Conservation (phyloP, 1,284 basidiomycete species). For the Ganoderma lingzhi region DNA sequence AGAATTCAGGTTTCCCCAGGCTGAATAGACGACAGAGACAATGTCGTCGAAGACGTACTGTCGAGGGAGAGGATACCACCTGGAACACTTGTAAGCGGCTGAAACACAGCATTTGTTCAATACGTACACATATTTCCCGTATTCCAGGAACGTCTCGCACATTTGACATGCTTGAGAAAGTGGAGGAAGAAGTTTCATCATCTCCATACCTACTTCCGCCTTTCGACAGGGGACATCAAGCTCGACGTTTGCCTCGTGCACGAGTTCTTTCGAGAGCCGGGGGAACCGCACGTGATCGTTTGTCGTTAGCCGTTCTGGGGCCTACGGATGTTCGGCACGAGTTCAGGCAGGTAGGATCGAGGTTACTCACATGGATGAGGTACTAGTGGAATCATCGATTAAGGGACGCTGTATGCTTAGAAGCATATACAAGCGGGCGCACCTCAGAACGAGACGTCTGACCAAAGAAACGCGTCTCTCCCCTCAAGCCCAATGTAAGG, state of each 20-base stretch:
- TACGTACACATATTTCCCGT: conserved; percentile 56
- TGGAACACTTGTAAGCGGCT: conserved; percentile 15
- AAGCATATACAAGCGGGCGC: conserved; percentile 29
- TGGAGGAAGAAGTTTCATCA: conserved; percentile 55
- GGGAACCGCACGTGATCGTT: conserved; percentile 26
- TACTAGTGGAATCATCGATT: conserved; percentile 46
- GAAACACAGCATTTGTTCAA: conserved; percentile 25
- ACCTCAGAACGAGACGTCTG: conserved; percentile 73
- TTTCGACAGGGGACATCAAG: conserved; percentile 43
- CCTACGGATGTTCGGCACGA: conserved; percentile 18
- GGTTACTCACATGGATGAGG: conserved; percentile 54
- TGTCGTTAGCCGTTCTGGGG: conserved; percentile 29
- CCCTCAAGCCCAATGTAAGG: conserved; percentile 60
- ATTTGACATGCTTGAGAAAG: conserved; percentile 61
- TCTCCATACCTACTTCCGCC: conserved; percentile 46
- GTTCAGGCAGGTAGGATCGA: too few relatives aligned
- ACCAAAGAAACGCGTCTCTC: conserved; percentile 65
- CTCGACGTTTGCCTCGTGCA: conserved; percentile 40
- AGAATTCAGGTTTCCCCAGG: conserved; percentile 39
- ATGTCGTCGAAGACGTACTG: conserved; percentile 58
- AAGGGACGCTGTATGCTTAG: not conserved
- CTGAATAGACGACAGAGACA: conserved; percentile 53
- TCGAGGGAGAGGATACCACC: conserved; percentile 41
- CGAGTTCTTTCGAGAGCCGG: conserved; percentile 34
- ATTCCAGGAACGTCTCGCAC: conserved; percentile 63